A percentile compares a stretch with the other conserved stretches of the same genome.
phyloP scores from a whole-genome alignment of 148 eudicot species.

The Arctostaphylos glauca region DNA sequence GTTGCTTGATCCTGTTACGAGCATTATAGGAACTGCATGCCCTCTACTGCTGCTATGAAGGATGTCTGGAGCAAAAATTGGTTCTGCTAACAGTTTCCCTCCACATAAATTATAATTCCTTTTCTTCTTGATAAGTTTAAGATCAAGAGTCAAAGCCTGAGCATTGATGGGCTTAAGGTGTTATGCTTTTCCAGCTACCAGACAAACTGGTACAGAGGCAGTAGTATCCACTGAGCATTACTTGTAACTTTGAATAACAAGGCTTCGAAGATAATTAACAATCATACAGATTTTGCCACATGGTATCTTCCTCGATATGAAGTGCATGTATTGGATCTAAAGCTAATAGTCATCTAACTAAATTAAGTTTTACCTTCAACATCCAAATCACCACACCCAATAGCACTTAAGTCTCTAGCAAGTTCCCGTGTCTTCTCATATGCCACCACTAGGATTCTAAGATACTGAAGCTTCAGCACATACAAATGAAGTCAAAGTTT shows the following conservation, averaged over 20 bases:
- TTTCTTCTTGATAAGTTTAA: neutral
- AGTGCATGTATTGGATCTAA: neutral
- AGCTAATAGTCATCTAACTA: neutral
- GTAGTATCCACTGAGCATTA: neutral
- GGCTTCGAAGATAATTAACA: neutral
- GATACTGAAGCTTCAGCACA: conserved; percentile 62
- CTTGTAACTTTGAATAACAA: conserved; percentile 5
- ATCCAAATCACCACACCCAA: conserved; percentile 99
- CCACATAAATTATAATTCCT: neutral
- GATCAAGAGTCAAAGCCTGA: neutral
- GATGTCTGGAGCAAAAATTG: no score
- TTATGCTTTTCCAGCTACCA: neutral
- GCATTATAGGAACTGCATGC: neutral
- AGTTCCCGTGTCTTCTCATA: conserved; percentile 98
- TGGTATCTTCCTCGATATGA: neutral
- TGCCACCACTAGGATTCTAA: conserved; percentile 94
- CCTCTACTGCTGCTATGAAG: no score
- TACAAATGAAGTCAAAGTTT: conserved; percentile 15
- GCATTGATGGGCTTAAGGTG: neutral
- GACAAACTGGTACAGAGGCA: neutral
- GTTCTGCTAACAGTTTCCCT: neutral
- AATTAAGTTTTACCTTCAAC: conserved; percentile 69
- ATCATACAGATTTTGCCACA: neutral
- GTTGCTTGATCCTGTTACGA: neutral
- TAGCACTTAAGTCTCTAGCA: conserved; percentile 83